These are phyloP conservation scores for Talaromyces sp. DNA, from an alignment of 2,329 filamentous ascomycete genomes.

Conservation along the genomic window DNA sequence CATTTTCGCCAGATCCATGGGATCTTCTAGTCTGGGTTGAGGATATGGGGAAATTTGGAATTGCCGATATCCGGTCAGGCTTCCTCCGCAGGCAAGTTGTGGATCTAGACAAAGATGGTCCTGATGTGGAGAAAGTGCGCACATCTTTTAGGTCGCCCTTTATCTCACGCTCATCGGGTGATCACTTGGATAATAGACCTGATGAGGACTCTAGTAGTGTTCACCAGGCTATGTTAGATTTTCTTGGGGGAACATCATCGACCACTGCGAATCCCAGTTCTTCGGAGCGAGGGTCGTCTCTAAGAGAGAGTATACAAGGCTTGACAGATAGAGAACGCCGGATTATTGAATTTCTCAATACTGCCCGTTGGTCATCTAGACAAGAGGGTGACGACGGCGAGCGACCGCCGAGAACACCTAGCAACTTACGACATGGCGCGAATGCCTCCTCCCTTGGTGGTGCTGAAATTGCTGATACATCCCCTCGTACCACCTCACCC, in stretches of 20 bases:
- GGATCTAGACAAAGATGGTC: conserved; percentile 30
- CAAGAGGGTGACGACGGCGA: conserved; percentile 28
- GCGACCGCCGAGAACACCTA: conserved; percentile 23
- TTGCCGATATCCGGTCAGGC: conserved; percentile 45
- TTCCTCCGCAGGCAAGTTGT: conserved; percentile 43
- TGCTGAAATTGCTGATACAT: conserved; percentile 26
- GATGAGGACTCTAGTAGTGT: conserved; percentile 19
- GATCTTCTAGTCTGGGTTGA: conserved; percentile 94
- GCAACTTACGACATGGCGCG: conserved; percentile 23
- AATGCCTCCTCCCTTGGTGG: conserved; percentile 24
- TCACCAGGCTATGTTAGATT: conserved; percentile 21
- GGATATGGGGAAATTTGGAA: conserved; percentile 57
- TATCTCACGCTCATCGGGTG: conserved; percentile 15
- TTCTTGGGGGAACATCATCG: conserved; percentile 20
- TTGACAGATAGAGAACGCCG: conserved; percentile 39
- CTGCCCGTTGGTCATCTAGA: conserved; percentile 34
- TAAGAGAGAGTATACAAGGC: conserved; percentile 34
- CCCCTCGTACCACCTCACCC: conserved; percentile 31
- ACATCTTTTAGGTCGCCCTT: conserved; percentile 26
- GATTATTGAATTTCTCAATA: conserved; percentile 41
- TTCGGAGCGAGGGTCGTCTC: conserved; percentile 19
- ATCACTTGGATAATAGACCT: conserved; percentile 14
- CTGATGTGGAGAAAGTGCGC: conserved; percentile 28
- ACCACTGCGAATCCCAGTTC: conserved; percentile 18
- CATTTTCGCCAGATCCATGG: conserved; percentile 83